Base-by-base conservation (phyloP, 495 filamentous ascomycete genomes). In the Tuber umbilicatum region DNA sequence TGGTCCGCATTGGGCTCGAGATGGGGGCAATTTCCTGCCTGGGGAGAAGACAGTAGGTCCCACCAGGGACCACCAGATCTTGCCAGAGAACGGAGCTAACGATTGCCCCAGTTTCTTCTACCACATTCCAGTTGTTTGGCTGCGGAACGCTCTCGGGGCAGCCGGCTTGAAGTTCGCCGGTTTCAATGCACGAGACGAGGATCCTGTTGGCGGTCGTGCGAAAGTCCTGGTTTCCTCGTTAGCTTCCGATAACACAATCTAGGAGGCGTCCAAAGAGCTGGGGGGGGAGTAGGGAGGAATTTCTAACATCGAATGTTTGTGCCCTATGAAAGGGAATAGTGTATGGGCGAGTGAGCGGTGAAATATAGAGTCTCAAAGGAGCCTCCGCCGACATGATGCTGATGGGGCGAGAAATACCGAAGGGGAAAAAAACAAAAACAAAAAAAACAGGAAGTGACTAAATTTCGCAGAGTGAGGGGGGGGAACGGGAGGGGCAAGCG, bases 151-250 rank as follows among this genome's bases (percentile, higher is more conserved):
- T 64, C n/a, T 64, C 55, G 55, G 55, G 31, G 55, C 55, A 64
- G 55, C 55, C 55, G 55, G 55, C 55, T 10, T 64, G 55, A 14
- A 64, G 55, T 31, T 64, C 55, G 55, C 55, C 55, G 27, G 55
- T 64, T 64, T 64, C 55, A 64, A 64, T 64, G 55, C 55, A 64
- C 55, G 55, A 64, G 55, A 64, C 27, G 55, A 64, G 55, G 31
- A 64, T 64, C 31, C 55, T 64, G 27, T 64, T 31, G 31, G 55
- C 55, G 31, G 55, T 64, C 55, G 55, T 64, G 55, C 55, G 55
- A 12, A 64, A 64, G 55, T 64, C 55, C 55, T 64, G 12, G 55
- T 2, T 64, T 64, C 16, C 27, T 31, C 55, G 27, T 64, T 64
- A 64, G 12, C 55, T 5, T 64, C 27, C 5, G 10, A 64, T 31